Percentiles rank a stretch among this genome's conserved stretches.
Evolutionary conservation across 306 rosid species (phyloP).

Genomic region (Myrica gale): DNA sequence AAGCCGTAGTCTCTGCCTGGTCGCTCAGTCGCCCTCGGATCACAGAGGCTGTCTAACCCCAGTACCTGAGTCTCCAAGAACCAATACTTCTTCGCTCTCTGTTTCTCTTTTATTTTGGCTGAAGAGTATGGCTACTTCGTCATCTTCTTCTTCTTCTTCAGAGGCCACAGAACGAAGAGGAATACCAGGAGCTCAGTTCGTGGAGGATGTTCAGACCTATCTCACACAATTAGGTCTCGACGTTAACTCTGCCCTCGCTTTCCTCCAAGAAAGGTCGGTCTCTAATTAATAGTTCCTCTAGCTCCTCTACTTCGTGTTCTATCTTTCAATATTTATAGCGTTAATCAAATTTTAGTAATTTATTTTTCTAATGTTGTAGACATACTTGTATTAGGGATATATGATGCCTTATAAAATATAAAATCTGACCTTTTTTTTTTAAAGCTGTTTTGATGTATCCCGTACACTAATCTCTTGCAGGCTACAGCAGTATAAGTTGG

Average conservation of each 20-base stretch:
- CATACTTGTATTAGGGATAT: neutral
- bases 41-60: neutral
- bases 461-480: constrained; percentile 42
- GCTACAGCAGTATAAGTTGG: constrained; percentile 94
- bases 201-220: constrained; percentile 81
- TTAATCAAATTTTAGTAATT: too few species aligned
- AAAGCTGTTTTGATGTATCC: constrained; percentile 1
- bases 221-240: constrained; percentile 67
- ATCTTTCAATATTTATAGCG: neutral
- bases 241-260: constrained; percentile 65
- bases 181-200: constrained; percentile 91
- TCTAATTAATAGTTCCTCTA: neutral
- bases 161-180: constrained; percentile 73
- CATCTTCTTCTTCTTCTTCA: constrained; percentile 42
- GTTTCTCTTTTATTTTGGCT: neutral
- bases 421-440: neutral
- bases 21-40: neutral
- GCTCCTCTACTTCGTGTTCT: neutral
- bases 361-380: neutral
- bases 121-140: constrained; percentile 46
- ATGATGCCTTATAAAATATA: neutral
- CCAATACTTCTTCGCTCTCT: neutral
- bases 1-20: too few species aligned
- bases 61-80: neutral
- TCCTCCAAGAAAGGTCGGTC: constrained; percentile 64